Evolutionary conservation across 305 asterid genomes (phyloP).

Genomic region (Fraxinus angustifolia): DNA sequence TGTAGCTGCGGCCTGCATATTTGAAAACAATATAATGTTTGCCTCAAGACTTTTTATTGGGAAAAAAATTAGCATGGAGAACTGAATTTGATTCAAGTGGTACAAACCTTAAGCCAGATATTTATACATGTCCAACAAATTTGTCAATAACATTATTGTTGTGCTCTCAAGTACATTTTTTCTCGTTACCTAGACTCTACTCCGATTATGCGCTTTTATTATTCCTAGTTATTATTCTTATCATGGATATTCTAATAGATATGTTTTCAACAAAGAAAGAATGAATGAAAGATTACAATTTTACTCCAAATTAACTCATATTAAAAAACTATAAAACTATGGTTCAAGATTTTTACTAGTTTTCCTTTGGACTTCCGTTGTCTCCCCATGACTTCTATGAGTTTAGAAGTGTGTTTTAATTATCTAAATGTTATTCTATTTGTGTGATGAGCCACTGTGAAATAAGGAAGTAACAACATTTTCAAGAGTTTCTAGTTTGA

Average conservation of each 20-base stretch:
- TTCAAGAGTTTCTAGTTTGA: not conserved
- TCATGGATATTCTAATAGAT: not conserved
- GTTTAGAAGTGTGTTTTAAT: not conserved
- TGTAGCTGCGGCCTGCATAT: slow-evolving; percentile 60
- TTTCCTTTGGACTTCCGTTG: not conserved
- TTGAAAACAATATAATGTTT: not conserved
- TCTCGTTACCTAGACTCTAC: not conserved
- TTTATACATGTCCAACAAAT: not conserved
- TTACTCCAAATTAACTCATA: not conserved
- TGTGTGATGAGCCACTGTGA: not conserved
- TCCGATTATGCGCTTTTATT: not conserved
- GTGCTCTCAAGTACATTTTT: not conserved
- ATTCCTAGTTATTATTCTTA: not conserved
- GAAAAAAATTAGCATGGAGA: not conserved
- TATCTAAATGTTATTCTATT: not conserved
- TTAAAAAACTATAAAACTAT: not conserved
- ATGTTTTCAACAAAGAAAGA: not conserved
- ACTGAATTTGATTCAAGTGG: not conserved
- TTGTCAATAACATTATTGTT: not conserved
- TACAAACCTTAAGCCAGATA: not conserved
- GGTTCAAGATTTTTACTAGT: not conserved
- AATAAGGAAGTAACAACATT: not conserved
- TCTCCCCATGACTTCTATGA: not conserved
- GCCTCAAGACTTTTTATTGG: not conserved
- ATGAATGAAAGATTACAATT: not conserved